Conservation (phyloP, 768 basidiomycete species). For the Lentinula detonsa region DNA sequence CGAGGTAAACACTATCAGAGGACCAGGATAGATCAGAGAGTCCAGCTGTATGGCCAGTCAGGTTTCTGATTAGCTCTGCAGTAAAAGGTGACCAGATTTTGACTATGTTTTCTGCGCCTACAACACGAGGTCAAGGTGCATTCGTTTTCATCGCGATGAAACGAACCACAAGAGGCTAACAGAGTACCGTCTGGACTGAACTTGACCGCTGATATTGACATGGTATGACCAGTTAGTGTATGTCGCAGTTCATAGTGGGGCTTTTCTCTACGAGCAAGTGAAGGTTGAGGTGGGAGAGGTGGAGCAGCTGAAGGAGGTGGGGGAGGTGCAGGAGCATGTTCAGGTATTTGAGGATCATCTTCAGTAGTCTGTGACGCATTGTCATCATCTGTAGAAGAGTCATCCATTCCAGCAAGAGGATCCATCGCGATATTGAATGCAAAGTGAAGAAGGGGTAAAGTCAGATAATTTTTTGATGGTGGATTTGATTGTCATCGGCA, state of each 20-base stretch:
- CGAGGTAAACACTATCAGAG: constrained; percentile 72
- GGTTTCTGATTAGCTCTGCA: constrained; percentile 68
- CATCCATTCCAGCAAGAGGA: constrained; percentile 39
- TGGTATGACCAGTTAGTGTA: constrained; percentile 70
- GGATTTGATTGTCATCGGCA: not conserved
- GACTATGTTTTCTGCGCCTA: constrained; percentile 72
- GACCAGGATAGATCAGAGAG: constrained; percentile 91
- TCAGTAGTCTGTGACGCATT: constrained; percentile 80
- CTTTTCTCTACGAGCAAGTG: constrained; percentile 25
- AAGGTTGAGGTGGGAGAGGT: constrained; percentile 23
- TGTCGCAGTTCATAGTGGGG: constrained; percentile 70
- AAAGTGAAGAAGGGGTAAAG: not conserved
- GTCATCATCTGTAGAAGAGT: constrained; percentile 52
- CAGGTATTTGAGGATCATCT: constrained; percentile 75
- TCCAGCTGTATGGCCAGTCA: constrained; percentile 74
- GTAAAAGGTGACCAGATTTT: constrained; percentile 84
- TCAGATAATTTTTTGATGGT: not conserved
- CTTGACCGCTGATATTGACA: constrained; percentile 82
- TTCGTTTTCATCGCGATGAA: not conserved
- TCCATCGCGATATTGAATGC: constrained; percentile 24
- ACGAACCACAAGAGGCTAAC: constrained; percentile 79
- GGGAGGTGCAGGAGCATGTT: constrained; percentile 38
- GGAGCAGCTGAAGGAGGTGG: constrained; percentile 24
- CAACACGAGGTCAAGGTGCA: constrained; percentile 9
- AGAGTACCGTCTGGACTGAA: constrained; percentile 86